These are phyloP conservation scores for Curvularia sp. DNA, from an alignment of 2,329 filamentous ascomycete species.

Conservation along the genomic window DNA sequence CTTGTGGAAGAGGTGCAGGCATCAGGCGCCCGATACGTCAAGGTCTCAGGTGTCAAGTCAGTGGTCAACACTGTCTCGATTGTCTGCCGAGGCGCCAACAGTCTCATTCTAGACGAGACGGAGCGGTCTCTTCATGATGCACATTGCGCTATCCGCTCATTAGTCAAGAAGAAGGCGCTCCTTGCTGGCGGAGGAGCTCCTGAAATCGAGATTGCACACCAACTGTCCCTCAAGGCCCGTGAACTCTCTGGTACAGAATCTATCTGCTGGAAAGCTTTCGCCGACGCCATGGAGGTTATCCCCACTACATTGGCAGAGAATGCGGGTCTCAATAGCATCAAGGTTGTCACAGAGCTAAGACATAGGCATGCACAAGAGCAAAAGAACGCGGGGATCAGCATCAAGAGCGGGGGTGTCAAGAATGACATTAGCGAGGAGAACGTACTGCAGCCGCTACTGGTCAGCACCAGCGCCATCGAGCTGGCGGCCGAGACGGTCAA, in stretches of 20 bases:
- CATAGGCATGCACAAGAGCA: constrained; percentile 95
- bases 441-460: constrained; percentile 91
- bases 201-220: constrained; percentile 93
- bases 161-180: constrained; percentile 99
- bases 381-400: constrained; percentile 95
- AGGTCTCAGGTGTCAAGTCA: constrained; percentile 89
- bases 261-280: constrained; percentile 99
- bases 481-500: constrained; percentile 98
- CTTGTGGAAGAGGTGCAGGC: constrained; percentile 90
- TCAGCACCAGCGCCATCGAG: constrained; percentile 97
- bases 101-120: constrained; percentile 92
- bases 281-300: constrained; percentile 95
- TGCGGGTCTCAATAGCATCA: constrained; percentile 96
- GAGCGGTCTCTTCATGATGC: constrained; percentile 97
- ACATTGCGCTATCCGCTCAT: constrained; percentile 93
- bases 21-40: constrained; percentile 89
- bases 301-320: constrained; percentile 97
- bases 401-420: constrained; percentile 97
- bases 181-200: constrained; percentile 96
- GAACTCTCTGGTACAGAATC: constrained; percentile 88
- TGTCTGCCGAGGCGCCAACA: constrained; percentile 92
- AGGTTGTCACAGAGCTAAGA: constrained; percentile 94
- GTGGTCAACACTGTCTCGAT: constrained; percentile 89
- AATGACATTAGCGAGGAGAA: constrained; percentile 96
- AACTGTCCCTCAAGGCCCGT: constrained; percentile 81